Percentiles rank a stretch among this genome's conserved stretches.
Conservation (phyloP, 2,329 filamentous ascomycete genomes). For the Fusarium coicis region DNA sequence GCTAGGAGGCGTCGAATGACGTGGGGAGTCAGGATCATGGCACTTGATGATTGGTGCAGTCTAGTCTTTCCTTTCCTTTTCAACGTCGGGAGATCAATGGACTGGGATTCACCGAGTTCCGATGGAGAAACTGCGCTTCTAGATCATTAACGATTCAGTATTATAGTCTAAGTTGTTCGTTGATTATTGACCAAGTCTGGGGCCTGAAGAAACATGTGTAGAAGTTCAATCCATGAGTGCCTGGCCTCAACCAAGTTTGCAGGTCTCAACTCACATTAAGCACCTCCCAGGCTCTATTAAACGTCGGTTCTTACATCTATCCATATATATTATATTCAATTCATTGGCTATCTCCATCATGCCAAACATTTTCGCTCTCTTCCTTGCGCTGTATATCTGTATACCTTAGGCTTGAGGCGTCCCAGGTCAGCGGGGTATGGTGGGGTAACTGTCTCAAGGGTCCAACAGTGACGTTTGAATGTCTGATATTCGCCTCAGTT, state of each 20-base stretch:
- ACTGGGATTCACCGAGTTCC: conserved; percentile 24
- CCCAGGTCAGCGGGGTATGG: conserved; percentile 26
- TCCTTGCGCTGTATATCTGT: background rate
- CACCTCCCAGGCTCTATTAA: background rate
- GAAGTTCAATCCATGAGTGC: background rate
- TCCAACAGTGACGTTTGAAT: conserved; percentile 24
- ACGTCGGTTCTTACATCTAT: background rate
- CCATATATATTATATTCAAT: background rate
- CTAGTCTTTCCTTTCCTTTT: background rate
- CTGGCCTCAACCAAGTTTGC: background rate
- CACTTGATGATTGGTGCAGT: conserved; percentile 24
- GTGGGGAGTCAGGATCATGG: conserved; percentile 18
- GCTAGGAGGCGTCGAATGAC: conserved; percentile 27
- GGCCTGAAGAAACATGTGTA: background rate
- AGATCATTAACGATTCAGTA: background rate
- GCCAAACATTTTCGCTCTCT: background rate
- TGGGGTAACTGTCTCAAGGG: conserved; percentile 28
- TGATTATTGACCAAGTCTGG: background rate
- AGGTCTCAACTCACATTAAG: too few relatives aligned
- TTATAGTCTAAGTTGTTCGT: background rate
- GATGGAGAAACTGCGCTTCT: background rate
- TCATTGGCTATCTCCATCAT: background rate
- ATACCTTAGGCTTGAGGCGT: background rate
- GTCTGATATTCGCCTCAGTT: conserved; percentile 11
- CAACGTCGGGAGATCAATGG: conserved; percentile 11